Evolutionary conservation across 192 early-diverging fungal species (phyloP), one percentile per base, ranked within the genome.

Genomic region (Rhizophagus clarus): DNA sequence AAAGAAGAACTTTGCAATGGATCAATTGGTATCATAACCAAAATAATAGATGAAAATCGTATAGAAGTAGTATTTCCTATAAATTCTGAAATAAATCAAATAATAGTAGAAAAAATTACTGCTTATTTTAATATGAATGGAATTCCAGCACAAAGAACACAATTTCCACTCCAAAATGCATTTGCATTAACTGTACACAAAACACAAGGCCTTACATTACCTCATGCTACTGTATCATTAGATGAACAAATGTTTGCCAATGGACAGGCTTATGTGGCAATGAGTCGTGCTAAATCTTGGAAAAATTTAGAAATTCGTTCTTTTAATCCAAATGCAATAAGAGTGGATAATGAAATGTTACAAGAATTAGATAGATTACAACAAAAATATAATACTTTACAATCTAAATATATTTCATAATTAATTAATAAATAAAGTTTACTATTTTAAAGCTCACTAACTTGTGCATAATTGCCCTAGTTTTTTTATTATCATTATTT

Each of bases 131-230:
- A 26, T 2, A 14, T 66, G 2, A 66, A 66, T 24, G 64, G 64
- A 11, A 24, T 2, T 20, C 24, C 24, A 12, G 71, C 42, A 26
- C 15, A 34, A 24, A 5, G 42, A 28, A 47, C 14, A 47, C 71
- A 72, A 72, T 72, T 72, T n/a, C 42, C 71, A 51, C 24, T 72
- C 2, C 71, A 72, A 49, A 72, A 72, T 47, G 22, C 22, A n/a
- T 72, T 72, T 51, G 42, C 42, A 11, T 37, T 72, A 10, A 72
- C 71, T n/a, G 71, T 32, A 14, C 71, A 72, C 29, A 72, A 72
- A 72, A n/a, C 31, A n/a, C 71, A 72, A 72, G 71, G 71, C 9
- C 20, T 72, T 12, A 66, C 64, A 4, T 24, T 66, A 24, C 64
- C 64, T 12, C 64, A 66, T n/a, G 24, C 31, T 0, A 26, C 71